Evolutionary conservation across 805 yeast genomes (phyloP), one percentile per base, ranked within the genome.

Genomic region (Cyberlindnera mrakii): DNA sequence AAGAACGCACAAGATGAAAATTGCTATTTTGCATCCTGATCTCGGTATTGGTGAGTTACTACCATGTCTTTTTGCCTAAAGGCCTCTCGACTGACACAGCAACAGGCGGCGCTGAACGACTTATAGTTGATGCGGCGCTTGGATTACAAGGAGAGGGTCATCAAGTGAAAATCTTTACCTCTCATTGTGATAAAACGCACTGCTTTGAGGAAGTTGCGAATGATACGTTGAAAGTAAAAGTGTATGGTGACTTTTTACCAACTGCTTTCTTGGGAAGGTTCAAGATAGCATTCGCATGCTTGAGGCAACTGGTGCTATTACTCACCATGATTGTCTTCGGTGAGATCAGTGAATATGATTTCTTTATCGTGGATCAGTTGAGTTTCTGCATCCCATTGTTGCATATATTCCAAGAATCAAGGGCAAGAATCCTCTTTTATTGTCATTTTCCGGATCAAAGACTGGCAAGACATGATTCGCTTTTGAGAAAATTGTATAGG

Each of bases 391-490:
- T 88, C 5, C 98, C 98, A 6, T 50, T 90, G 14, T 53, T 93
- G 17, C 79, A 67, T 45, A 31, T 57, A 56, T 50, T 59, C 64
- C 46, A 76, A 62, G 59, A 70, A 66, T 48, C 49, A 42, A 43
- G 62, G 7, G 60, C 83, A 2, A 76, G 77, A 40, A 72, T 85
- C 3, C 64, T 93, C 40, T 93, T 91, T 59, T 93, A 93, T 63
- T 90, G 99, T 57, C 99, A 93, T 67, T 91, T 91, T 62, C 99
- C 99, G 0, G 99, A 93, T 62, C 83, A 84, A 57, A 68, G 83
- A 39, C 66, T 91, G 35, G 82, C 96, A 0, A 66, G 68, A 16
- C 81, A 82, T 41, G 67, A 72, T 3, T 67, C 81, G 2, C 23
- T 71, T 1, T 23, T 83, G 8, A 82, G 88, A 54, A 67, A 64